phyloP scores from a whole-genome alignment of 1,284 basidiomycete species.

The Leccinum insolens region DNA sequence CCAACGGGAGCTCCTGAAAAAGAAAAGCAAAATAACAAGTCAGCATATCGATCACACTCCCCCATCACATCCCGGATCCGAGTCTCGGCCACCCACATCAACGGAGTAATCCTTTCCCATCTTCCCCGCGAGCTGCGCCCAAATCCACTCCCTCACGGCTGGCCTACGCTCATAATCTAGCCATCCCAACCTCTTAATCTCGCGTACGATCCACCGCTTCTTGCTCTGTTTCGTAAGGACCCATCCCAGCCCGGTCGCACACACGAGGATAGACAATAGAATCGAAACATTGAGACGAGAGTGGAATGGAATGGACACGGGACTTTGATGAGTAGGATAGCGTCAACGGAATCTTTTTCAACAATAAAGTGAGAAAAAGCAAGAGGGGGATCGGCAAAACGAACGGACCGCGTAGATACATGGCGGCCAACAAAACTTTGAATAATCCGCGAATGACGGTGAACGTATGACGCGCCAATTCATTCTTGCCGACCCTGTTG shows the following conservation, averaged over 20 bases:
- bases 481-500: slow-evolving; percentile 44
- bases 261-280: slow-evolving; percentile 45
- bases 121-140: slow-evolving; percentile 85
- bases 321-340: slow-evolving; percentile 48
- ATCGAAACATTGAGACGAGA: slow-evolving; percentile 38
- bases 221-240: slow-evolving; percentile 94
- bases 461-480: slow-evolving; percentile 43
- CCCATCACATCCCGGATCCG: background rate
- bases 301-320: slow-evolving; percentile 33
- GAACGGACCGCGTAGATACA: slow-evolving; percentile 67
- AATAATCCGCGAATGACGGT: slow-evolving; percentile 46
- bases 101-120: slow-evolving; percentile 96
- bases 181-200: slow-evolving; percentile 84
- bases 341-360: slow-evolving; percentile 52
- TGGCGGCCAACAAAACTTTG: slow-evolving; percentile 53
- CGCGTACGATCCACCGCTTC: slow-evolving; percentile 88
- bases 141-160: slow-evolving; percentile 78
- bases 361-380: slow-evolving; percentile 8
- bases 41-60: slow-evolving; percentile 34
- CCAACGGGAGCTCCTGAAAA: slow-evolving; percentile 72
- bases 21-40: background rate
- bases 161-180: slow-evolving; percentile 76
- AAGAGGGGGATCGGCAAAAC: background rate
- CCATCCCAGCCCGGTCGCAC: slow-evolving; percentile 79
- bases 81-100: slow-evolving; percentile 55